These are phyloP conservation scores for Nakaseomyces sp. DNA, from an alignment of 1,139 yeast species.

Conservation along the genomic window DNA sequence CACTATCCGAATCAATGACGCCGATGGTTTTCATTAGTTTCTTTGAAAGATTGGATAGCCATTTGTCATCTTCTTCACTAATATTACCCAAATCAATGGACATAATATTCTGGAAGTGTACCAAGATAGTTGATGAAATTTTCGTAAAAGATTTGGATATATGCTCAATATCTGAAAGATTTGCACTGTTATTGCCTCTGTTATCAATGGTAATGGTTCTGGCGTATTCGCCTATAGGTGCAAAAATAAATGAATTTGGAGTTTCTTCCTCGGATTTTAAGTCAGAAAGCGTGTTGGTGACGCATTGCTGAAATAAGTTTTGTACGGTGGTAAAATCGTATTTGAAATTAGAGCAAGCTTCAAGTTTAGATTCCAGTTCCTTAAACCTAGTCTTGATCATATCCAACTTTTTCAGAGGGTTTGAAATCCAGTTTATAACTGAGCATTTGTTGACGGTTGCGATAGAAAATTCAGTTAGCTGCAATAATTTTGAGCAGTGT, in stretches of 20 bases:
- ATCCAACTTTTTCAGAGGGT: not conserved
- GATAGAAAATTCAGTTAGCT: not conserved
- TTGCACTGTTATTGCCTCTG: not conserved
- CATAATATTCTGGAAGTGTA: slow-evolving; percentile 56
- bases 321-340: not conserved
- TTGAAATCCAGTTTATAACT: not conserved
- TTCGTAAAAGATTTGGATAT: slow-evolving; percentile 34
- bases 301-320: not conserved
- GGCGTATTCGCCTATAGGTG: not conserved
- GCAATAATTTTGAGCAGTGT: not conserved
- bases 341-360: not conserved
- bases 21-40: slow-evolving; percentile 36
- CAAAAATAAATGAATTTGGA: not conserved
- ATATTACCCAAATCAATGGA: slow-evolving; percentile 33
- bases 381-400: not conserved
- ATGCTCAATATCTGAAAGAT: not conserved
- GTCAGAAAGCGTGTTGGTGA: not conserved
- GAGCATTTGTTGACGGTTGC: not conserved
- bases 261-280: not conserved
- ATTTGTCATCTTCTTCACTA: slow-evolving; percentile 48
- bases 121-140: slow-evolving; percentile 51
- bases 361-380: not conserved
- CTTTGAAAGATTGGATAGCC: slow-evolving; percentile 50
- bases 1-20: slow-evolving; percentile 31
- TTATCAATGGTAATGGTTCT: not conserved